Evolutionary conservation across 148 eudicot genomes (phyloP), one percentile per base, ranked within the genome.

Genomic region (Gaultheria prostrata): DNA sequence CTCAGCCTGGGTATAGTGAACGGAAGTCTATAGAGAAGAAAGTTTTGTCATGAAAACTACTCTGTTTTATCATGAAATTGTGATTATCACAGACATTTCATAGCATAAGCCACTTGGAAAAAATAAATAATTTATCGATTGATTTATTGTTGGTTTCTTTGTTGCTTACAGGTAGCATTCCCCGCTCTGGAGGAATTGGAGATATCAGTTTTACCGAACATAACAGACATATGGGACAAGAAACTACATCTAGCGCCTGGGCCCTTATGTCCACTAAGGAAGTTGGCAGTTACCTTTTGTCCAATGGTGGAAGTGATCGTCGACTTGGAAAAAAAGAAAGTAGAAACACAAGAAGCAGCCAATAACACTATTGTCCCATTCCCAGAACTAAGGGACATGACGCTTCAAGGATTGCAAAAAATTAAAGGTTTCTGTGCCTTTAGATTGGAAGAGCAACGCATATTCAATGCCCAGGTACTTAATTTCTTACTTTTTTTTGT

Each of bases 161-260:
- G 63, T 57, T 6, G 3, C 26, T 57, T 57, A 7, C 26, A 59
- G 65, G 26, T 59, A 21, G 24, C 3, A 20, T 59, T 21, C 65
- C 65, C 65, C 5, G 0, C 3, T 59, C 26, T 59, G 3, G 26
- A 21, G 65, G 0, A 0, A 1, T 59, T 59, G 21, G 0, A 0
- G 0, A 59, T 21, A 21, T 0, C 1, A 59, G 0, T 0, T 7
- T 21, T 59, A 26, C 65, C 65, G 9, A 21, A 21, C 3, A 8
- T 59, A 59, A 59, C 10, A 21, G 2, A 59, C 65, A 21, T 59
- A 59, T 21, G 65, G 65, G 65, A 21, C 24, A 59, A 59, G 12
- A 59, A 59, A 59, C 8, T 59, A 59, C 24, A 0, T 7, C 11
- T 11, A 8, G 12, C 10, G 0, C 43, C 3, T 8, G 10, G 21